Base-by-base conservation (phyloP, 1,284 basidiomycete species). In the Ceratobasidium sp. region DNA sequence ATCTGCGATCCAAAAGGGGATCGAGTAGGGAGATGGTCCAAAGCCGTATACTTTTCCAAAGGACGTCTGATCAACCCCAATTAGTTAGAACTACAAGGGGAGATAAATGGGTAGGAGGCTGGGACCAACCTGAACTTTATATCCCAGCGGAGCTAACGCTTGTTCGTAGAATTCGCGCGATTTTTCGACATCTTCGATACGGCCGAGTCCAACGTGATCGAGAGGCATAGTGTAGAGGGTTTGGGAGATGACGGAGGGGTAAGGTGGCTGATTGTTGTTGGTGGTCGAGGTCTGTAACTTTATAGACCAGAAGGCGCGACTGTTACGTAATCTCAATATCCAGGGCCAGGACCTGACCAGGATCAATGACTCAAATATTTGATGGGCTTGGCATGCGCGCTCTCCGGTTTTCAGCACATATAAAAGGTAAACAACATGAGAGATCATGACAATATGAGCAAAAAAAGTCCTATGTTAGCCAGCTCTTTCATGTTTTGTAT, bases 71-170 rank as follows among this genome's bases (percentile, higher is more conserved):
- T 28, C 23, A 3, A 6, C 23, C 4, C 17, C 59, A 46, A 64
- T 13, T 13, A 0, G 20, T 38, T 50, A 74, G 20, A 20, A 23
- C 13, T 33, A 33, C 33, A 33, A 4, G 33, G 33, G 33, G 26
- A 46, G 20, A 10, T 42, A 28, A 61, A 13, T n/a, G 12, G 13
- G 23, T 15, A 52, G 46, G 15, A n/a, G 59, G 9, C 50, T 23
- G 57, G 42, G 67, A n/a, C 71, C 17, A 3, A 74, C 71, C 40
- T 50, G 26, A 33, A 74, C 59, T 54, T 74, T 64, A 61, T 74
- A 74, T n/a, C 71, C 71, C 23, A 74, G 46, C 38, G 71, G 71
- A 20, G 59, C 61, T 17, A 74, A 61, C 23, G 71, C 71, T 20
- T 65, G 50, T 33, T 74, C 71, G 61, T 74, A 74, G n/a, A 62